Evolutionary conservation across 164 flowering plant species (phyloP), one percentile per base, ranked within the genome.

Genomic region (Vitis riparia): DNA sequence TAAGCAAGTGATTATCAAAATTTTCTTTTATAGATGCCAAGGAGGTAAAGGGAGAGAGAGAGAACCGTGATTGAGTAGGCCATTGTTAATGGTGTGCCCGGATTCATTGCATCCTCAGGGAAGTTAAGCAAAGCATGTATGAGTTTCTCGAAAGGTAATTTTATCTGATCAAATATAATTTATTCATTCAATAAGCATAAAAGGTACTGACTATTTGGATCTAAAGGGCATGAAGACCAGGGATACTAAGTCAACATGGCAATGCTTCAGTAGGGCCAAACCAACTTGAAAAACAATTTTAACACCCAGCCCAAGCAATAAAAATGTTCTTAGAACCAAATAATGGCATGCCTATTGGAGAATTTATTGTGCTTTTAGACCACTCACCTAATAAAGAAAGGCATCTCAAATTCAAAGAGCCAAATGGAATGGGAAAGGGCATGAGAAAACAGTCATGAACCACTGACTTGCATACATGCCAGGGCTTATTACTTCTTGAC

Each of bases 401-500:
- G 90, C 97, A 79, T 96, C 99, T 98, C 99, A 96, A 49, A 96
- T 91, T 59, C 98, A 90, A 77, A 96, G 93, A 70, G 97, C 90
- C 88, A 93, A 80, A 79, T 89, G 90, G 80, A 96, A 96, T 3
- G 99, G 98, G 74, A 96, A 96, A 27, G 99, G 91, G 76, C 93
- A 96, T n/a, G 99, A 85, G 84, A 96, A 96, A 51, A 96, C 98
- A 12, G 98, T 96, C 63, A 96, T 96, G 85, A 96, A 93, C 99
- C 99, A 96, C 76, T 96, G 99, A 75, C 99, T 93, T 29, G 97
- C 98, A 80, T 96, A 96, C 99, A 93, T 96, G 87, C 95, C 93
- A 63, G 99, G 97, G 71, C 88, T 92, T 73, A 96, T 89, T 91
- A 88, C 84, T 79, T 93, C 98, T 70, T 79, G 75, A 49, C 83